Conservation (phyloP, 2,329 filamentous ascomycete genomes). For the Aspergillus fructus region DNA sequence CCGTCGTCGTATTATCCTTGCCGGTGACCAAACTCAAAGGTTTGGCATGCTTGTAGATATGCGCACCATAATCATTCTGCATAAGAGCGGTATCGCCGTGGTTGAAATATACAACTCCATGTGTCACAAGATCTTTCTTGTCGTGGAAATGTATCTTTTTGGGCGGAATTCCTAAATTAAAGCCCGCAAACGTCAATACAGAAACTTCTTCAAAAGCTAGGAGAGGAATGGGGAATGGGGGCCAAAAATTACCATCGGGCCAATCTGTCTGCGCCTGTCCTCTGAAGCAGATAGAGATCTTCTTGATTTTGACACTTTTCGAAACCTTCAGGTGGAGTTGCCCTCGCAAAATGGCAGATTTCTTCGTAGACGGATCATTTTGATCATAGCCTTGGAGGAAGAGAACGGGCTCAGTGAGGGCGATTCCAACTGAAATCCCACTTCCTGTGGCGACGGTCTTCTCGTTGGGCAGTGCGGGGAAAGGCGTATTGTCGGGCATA, state of each 20-base stretch:
- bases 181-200: not conserved
- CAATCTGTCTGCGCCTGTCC: constrained; percentile 88
- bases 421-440: constrained; percentile 47
- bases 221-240: not conserved
- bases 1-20: constrained; percentile 33
- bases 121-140: constrained; percentile 80
- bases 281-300: constrained; percentile 80
- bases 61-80: constrained; percentile 63
- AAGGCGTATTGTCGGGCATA: constrained; percentile 28
- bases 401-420: constrained; percentile 49
- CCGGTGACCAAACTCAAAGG: constrained; percentile 27
- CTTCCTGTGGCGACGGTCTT: constrained; percentile 50
- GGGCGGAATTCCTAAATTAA: constrained; percentile 70
- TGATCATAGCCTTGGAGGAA: constrained; percentile 52
- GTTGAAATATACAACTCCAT: constrained; percentile 92
- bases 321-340: constrained; percentile 77
- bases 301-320: constrained; percentile 91
- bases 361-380: constrained; percentile 56
- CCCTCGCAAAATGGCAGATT: constrained; percentile 80
- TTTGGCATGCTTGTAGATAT: constrained; percentile 58
- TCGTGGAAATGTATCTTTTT: constrained; percentile 80
- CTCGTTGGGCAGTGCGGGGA: constrained; percentile 43
- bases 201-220: not conserved
- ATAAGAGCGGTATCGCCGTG: constrained; percentile 40
- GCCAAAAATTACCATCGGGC: constrained; percentile 70